Evolutionary conservation across 176 grass and related monocot genomes (phyloP), one percentile per base, ranked within the genome.

Genomic region (Bonia amplexicaulis): DNA sequence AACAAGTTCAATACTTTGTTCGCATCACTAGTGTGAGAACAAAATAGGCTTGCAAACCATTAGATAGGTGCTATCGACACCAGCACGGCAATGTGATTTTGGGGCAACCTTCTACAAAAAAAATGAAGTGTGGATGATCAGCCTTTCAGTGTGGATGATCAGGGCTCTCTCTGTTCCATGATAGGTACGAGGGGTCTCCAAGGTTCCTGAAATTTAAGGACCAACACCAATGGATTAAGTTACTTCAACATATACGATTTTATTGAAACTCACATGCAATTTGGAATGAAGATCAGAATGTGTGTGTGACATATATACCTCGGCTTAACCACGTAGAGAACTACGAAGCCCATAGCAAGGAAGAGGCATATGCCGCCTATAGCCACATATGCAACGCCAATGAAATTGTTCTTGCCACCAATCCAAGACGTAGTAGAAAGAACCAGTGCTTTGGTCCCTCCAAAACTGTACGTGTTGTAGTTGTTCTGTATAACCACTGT

Each of bases 371-470:
- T 40, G 62, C 80, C 85, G 73, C 96, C 96, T 12, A 95, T 79
- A 61, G 73, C 78, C 47, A 95, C 64, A 87, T 98, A 98, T 25
- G 96, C 91, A 29, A 90, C 16, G 67, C 96, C 96, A 80, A 98
- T 94, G 77, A 95, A 95, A 71, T 80, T 88, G 25, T 98, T 98
- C 75, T 90, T 92, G n/a, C 93, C 93, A 66, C 96, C 96, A 81
- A 98, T 90, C 96, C 96, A 98, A 51, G 96, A 83, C 22, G 91
- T 82, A 66, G 96, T 98, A 49, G 96, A 98, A 78, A 98, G 91
- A 73, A 95, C 83, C 76, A 95, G 71, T 17, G 85, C 84, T 89
- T 98, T 98, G 13, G 90, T 87, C 51, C 96, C 93, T 74, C 91
- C 93, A 78, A 95, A 95, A 80, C 91, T 95, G 42, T 98, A 93